A percentile compares a stretch with the other conserved stretches of the same genome.
Evolutionary conservation across 2,329 filamentous ascomycete genomes (phyloP).

Genomic region (Alternaria arbusti): DNA sequence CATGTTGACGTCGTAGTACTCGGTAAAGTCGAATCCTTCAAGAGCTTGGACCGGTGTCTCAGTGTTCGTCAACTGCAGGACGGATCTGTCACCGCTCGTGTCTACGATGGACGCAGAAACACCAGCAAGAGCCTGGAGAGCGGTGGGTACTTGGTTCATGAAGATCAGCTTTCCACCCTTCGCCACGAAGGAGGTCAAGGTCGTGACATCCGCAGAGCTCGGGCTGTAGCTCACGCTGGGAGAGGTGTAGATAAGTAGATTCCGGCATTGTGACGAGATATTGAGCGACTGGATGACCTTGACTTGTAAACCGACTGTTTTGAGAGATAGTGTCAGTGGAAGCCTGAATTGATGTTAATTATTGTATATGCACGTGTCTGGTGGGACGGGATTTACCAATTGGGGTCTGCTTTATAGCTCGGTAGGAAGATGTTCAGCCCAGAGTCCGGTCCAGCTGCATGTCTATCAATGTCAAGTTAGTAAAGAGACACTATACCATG

Average conservation of each 20-base stretch:
- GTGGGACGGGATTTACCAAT: not conserved
- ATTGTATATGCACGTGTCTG: too few relatives aligned
- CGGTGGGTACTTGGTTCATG: constrained; percentile 7
- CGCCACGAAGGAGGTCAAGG: constrained; percentile 6
- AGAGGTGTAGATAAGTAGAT: constrained; percentile 7
- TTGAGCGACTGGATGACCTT: constrained; percentile 8
- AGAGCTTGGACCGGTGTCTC: constrained; percentile 5
- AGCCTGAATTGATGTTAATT: not conserved
- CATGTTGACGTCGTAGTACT: constrained; percentile 9
- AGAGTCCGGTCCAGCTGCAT: constrained; percentile 4
- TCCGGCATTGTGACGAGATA: constrained; percentile 6
- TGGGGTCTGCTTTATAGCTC: constrained; percentile 5
- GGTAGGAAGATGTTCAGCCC: constrained; percentile 9
- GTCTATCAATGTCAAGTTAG: not conserved
- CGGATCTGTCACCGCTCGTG: constrained; percentile 1
- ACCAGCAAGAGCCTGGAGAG: constrained; percentile 8
- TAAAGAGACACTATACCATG: not conserved
- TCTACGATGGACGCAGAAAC: constrained; percentile 8
- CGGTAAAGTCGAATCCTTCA: constrained; percentile 5
- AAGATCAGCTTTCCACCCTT: constrained; percentile 11
- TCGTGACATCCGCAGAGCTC: constrained; percentile 1
- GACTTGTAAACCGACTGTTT: constrained; percentile 9
- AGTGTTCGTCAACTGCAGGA: constrained; percentile 7
- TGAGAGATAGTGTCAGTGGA: constrained; percentile 4
- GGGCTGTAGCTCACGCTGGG: constrained; percentile 10